These are phyloP conservation scores for Sarocladiaceae sp. DNA, from an alignment of 2,329 filamentous ascomycete genomes.

Conservation along the genomic window DNA sequence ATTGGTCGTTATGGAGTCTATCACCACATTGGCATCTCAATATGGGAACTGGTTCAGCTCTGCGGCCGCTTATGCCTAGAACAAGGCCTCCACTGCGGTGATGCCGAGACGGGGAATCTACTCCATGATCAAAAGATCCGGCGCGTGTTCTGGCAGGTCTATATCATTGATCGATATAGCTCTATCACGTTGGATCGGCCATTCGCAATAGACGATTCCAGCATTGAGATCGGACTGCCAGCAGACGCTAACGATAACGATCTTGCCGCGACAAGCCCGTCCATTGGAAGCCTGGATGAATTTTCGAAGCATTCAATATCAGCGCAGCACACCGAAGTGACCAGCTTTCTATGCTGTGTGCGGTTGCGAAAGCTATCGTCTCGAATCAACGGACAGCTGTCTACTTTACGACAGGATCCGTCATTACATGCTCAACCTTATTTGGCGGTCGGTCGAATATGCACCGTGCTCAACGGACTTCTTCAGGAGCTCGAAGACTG, in stretches of 20 bases:
- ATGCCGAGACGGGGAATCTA: constrained; percentile 9
- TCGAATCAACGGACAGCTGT: constrained; percentile 26
- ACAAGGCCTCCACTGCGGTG: constrained; percentile 24
- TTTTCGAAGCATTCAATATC: neutral
- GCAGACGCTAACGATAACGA: constrained; percentile 27
- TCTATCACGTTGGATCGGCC: constrained; percentile 34
- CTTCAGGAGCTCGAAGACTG: constrained; percentile 17
- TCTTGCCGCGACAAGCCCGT: constrained; percentile 14
- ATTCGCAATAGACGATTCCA: constrained; percentile 32
- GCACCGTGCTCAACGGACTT: neutral
- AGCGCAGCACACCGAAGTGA: constrained; percentile 9
- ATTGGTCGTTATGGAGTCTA: constrained; percentile 36
- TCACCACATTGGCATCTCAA: constrained; percentile 25
- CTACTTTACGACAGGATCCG: neutral
- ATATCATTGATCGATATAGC: constrained; percentile 37
- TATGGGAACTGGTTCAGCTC: constrained; percentile 34
- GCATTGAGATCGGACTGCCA: constrained; percentile 30
- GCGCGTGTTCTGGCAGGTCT: constrained; percentile 38
- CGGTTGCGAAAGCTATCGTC: constrained; percentile 34
- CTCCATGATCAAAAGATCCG: constrained; percentile 30
- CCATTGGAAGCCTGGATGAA: constrained; percentile 2
- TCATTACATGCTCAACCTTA: neutral
- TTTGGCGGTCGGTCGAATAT: neutral
- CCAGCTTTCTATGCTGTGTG: constrained; percentile 31
- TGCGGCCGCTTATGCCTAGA: constrained; percentile 35